Base-by-base conservation (phyloP, 2,329 filamentous ascomycete species). In the Laburnicola sp. region DNA sequence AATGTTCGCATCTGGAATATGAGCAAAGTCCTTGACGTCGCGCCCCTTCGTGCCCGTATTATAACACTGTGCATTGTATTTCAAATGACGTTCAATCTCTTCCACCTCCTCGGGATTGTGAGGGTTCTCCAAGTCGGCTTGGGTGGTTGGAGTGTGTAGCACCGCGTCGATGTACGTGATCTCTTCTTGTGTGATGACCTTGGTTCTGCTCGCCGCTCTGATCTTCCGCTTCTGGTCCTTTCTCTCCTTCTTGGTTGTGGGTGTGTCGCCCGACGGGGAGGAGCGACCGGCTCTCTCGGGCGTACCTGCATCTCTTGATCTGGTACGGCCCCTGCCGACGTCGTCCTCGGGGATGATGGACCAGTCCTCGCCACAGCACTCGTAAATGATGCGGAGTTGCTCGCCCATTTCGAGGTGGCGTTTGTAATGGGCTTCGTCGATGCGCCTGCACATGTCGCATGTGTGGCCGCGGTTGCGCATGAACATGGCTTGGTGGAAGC, bases 401-500 rank as follows among this genome's bases (percentile, higher is more conserved):
- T 60, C 51, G 22, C 59, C 61, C 30, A 72, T 62, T 1, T 59
- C 54, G 21, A 50, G 48, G 38, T 72, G 70, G 16, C 68, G 53
- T 47, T 66, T 67, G 40, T 62, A 55, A 28, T 73, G 68, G 11
- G 61, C 62, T 40, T 71, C 64, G 16, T 70, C 63, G 22, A 61
- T 60, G 1, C 45, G 48, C 8, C 30, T 44, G 36, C 68, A 70
- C 45, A 60, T 58, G 7, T 47, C 48, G 39, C 65, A 69, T 2
- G 54, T 61, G 16, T 69, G 65, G 2, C 48, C 53, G 6, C 63
- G 59, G 21, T 54, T 43, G 6, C 59, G 62, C 63, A 70, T 70
- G 48, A 71, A 71, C 60, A 71, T 63, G 11, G 46, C 48, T 49
- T 70, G 67, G 56, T 82, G 80, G 53, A 78, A 82, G 9, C 75